Evolutionary conservation across 768 basidiomycete species (phyloP).

Genomic region (Boletus rufocinnamomeus): DNA sequence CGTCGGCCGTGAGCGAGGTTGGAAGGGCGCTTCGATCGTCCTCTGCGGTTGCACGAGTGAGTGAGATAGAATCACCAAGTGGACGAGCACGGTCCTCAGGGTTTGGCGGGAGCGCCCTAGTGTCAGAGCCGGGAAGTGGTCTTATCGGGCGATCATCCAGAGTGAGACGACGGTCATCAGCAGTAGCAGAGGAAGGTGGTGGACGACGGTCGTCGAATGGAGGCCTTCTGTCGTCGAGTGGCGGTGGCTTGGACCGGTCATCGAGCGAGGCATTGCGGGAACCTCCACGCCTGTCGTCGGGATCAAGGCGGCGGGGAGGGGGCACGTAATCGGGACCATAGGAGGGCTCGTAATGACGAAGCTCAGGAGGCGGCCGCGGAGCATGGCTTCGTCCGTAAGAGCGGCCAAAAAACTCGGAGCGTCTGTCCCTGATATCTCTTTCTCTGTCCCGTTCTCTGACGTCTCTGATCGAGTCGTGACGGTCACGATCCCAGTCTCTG

Average conservation of each 20-base stretch:
- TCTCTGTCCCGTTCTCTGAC: conserved; percentile 36
- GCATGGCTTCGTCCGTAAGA: conserved; percentile 42
- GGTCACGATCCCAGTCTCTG: conserved; percentile 40
- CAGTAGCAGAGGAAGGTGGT: conserved; percentile 3
- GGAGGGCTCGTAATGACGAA: conserved; percentile 50
- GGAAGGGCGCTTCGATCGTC: conserved; percentile 33
- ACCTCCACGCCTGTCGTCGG: conserved; percentile 31
- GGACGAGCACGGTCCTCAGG: conserved; percentile 27
- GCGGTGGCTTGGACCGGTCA: conserved; percentile 28
- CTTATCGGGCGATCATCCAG: conserved; percentile 38
- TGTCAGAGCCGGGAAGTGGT: conserved; percentile 27
- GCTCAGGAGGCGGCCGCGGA: conserved; percentile 47
- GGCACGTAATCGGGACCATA: conserved; percentile 38
- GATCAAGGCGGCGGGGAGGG: conserved; percentile 37
- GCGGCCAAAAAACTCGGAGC: conserved; percentile 40
- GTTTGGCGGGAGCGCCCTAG: conserved; percentile 14
- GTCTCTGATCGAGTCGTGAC: conserved; percentile 21
- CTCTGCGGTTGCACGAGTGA: conserved; percentile 17
- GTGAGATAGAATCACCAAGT: conserved; percentile 22
- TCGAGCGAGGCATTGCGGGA: conserved; percentile 23
- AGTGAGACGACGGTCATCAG: conserved; percentile 7
- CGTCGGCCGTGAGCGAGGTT: conserved; percentile 25
- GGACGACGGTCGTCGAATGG: conserved; percentile 33
- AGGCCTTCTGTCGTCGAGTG: conserved; percentile 35
- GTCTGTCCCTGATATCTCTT: conserved; percentile 37